Evolutionary conservation across 2,329 filamentous ascomycete species (phyloP).

Genomic region (Pezizomycotina sp.): DNA sequence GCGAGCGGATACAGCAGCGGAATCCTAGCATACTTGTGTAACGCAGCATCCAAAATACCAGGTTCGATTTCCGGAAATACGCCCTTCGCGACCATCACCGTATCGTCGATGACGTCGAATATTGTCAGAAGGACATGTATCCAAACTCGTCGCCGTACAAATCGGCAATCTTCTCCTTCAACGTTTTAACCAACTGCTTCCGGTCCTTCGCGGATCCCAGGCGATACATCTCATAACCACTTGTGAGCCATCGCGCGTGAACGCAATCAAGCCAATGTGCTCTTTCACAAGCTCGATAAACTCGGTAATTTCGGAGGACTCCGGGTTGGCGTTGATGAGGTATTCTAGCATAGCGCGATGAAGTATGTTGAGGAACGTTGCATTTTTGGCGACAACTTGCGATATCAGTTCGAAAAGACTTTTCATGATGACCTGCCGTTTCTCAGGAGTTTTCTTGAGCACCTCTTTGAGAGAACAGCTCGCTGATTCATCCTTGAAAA

Average conservation of each 20-base stretch:
- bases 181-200: slow-evolving; percentile 71
- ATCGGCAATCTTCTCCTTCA: slow-evolving; percentile 73
- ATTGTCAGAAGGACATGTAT: slow-evolving; percentile 68
- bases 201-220: slow-evolving; percentile 77
- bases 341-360: slow-evolving; percentile 98
- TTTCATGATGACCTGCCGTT: slow-evolving; percentile 72
- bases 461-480: slow-evolving; percentile 55
- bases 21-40: slow-evolving; percentile 37
- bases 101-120: slow-evolving; percentile 88
- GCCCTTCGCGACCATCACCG: slow-evolving; percentile 67
- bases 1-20: slow-evolving; percentile 70
- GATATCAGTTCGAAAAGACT: slow-evolving; percentile 78
- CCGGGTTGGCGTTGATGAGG: slow-evolving; percentile 61
- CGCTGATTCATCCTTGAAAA: slow-evolving; percentile 47
- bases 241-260: slow-evolving; percentile 74
- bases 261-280: slow-evolving; percentile 83
- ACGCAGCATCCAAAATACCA: slow-evolving; percentile 32
- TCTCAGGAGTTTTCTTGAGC: slow-evolving; percentile 61
- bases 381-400: slow-evolving; percentile 83
- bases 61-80: slow-evolving; percentile 63
- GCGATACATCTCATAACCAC: slow-evolving; percentile 70
- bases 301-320: slow-evolving; percentile 65
- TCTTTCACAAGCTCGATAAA: slow-evolving; percentile 83
- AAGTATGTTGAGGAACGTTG: slow-evolving; percentile 91
- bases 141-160: slow-evolving; percentile 69